Evolutionary conservation across 2,329 filamentous ascomycete species (phyloP).

Genomic region (Alternaria tenuissima): DNA sequence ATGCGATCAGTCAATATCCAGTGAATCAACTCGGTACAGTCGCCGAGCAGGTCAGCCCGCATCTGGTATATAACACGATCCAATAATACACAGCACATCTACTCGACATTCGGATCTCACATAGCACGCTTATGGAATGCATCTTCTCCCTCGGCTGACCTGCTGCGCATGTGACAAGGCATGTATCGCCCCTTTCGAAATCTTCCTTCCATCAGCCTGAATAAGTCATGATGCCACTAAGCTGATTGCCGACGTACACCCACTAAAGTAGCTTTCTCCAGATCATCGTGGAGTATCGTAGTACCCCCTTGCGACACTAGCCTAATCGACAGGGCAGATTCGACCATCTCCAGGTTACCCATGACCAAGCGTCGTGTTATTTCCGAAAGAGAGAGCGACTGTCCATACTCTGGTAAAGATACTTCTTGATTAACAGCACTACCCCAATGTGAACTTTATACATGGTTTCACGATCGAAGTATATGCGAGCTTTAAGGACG

Average conservation of each 20-base stretch:
- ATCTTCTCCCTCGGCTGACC: background rate
- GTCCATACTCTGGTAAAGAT: background rate
- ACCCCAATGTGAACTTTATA: background rate
- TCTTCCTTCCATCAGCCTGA: background rate
- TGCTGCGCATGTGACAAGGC: background rate
- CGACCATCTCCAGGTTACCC: background rate
- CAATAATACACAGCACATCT: background rate
- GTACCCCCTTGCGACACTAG: background rate
- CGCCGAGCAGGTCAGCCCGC: background rate
- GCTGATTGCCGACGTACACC: background rate
- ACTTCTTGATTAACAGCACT: background rate
- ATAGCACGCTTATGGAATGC: background rate
- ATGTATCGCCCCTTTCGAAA: background rate
- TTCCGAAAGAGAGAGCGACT: background rate
- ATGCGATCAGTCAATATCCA: background rate
- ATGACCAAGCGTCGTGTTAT: background rate
- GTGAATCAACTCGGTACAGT: background rate
- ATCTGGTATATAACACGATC: background rate
- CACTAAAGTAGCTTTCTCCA: constrained; percentile 3
- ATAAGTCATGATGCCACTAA: background rate
- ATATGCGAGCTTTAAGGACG: background rate
- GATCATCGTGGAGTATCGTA: background rate
- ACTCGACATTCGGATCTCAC: background rate
- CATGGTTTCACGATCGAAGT: background rate
- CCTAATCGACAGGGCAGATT: background rate